phyloP scores from a whole-genome alignment of 495 filamentous ascomycete genomes.

The Haplographium delicatum region DNA sequence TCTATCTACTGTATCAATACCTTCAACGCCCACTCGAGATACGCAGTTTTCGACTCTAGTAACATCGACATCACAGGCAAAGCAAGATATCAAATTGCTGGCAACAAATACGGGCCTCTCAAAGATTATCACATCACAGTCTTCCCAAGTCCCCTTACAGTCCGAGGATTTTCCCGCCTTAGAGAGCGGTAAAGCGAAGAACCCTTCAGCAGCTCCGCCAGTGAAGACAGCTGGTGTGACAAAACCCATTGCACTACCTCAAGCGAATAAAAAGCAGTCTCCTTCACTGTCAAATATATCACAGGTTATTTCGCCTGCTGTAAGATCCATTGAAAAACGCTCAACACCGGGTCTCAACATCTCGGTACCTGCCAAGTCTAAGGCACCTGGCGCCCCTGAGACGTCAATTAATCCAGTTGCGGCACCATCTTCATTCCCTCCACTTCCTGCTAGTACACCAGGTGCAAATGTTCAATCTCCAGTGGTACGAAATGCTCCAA shows the following conservation, averaged over 20 bases:
- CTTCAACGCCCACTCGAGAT: slow-evolving; percentile 5
- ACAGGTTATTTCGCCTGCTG: background rate
- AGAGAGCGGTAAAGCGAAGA: slow-evolving; percentile 18
- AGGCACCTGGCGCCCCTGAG: slow-evolving; percentile 27
- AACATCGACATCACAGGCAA: slow-evolving; percentile 29
- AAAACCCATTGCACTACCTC: background rate
- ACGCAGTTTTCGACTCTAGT: background rate
- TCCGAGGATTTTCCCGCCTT: slow-evolving; percentile 59
- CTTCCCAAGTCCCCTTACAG: slow-evolving; percentile 33
- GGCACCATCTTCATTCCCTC: slow-evolving; percentile 37
- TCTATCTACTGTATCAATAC: slow-evolving; percentile 18
- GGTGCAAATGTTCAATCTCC: slow-evolving; percentile 43
- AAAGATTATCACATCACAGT: slow-evolving; percentile 41
- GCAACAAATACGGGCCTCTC: slow-evolving; percentile 41
- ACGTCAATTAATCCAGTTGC: slow-evolving; percentile 31
- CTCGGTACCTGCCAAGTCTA: slow-evolving; percentile 40
- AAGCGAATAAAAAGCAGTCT: slow-evolving; percentile 13
- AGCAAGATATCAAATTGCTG: slow-evolving; percentile 40
- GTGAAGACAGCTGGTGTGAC: slow-evolving; percentile 2
- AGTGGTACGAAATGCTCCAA: slow-evolving; percentile 36
- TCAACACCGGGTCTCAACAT: slow-evolving; percentile 60
- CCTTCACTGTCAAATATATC: background rate
- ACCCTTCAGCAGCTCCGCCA: slow-evolving; percentile 31
- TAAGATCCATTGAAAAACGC: slow-evolving; percentile 39
- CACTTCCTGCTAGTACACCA: slow-evolving; percentile 45